Evolutionary conservation across 2,329 filamentous ascomycete genomes (phyloP), one percentile per base, ranked within the genome.

Genomic region (Cryoendolithus antarcticus): DNA sequence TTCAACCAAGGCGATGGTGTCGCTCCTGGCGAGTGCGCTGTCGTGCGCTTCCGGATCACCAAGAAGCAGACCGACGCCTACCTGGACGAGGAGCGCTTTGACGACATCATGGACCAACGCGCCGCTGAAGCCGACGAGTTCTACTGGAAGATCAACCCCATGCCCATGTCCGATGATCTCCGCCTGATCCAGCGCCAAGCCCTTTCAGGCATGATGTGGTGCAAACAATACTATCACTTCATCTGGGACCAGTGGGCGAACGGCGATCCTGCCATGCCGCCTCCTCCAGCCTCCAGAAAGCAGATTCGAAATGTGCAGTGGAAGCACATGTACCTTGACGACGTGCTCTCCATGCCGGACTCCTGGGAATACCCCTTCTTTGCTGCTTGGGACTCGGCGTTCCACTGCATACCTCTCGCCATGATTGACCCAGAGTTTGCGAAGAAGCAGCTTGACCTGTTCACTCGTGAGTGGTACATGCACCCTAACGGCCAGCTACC

Each of bases 311-410:
- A 96, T 57, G 67, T 75, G 30, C 77, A 93, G 46, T 96, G 91
- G 91, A 93, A 83, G 56, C 89, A 96, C 61, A 78, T 96, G 72
- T 75, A 95, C 61, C 77, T 93, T 51, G 91, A 96, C 49, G 89
- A 96, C 57, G 86, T 96, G 45, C 62, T 96, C 28, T 95, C 89
- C 1, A 95, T 96, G 89, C 91, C 89, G 1, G 89, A 96, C 60
- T 94, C 88, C 0, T 96, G 89, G 89, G 89, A 96, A 56, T 96
- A 96, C 53, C 89, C 89, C 0, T 96, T 95, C 68, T 95, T 95
- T 59, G 88, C 88, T 12, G 89, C 89, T 3, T 96, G 89, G 89
- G 89, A 96, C 60, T 89, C 83, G 39, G 89, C 88, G 4, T 96
- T 96, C 62, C 91, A 96, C 64, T 94, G 88, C 57, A 94, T 96